Evolutionary conservation across 192 early-diverging fungal genomes (phyloP).

Genomic region (Podila clonocystis): DNA sequence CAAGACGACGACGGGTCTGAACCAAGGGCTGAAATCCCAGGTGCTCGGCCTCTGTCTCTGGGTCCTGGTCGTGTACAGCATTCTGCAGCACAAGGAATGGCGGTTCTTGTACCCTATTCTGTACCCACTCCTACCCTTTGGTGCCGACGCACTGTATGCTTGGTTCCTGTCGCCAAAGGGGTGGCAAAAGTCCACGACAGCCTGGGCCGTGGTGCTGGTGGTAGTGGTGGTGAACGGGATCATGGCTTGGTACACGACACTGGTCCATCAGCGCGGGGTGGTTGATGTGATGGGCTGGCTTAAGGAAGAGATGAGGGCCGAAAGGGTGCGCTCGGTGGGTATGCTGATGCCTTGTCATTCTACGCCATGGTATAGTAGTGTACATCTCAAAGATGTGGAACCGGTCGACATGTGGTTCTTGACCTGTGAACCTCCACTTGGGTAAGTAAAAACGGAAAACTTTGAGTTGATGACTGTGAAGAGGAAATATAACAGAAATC

Average conservation of each 20-base stretch:
- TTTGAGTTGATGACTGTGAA: not conserved
- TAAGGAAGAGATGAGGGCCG: conserved; percentile 53
- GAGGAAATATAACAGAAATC: not conserved
- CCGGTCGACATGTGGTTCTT: conserved; percentile 77
- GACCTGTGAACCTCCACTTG: conserved; percentile 91
- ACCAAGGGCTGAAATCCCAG: conserved; percentile 17
- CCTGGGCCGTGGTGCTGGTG: conserved; percentile 30
- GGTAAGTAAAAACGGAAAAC: conserved; percentile 31
- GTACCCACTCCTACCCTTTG: conserved; percentile 70
- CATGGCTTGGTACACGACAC: conserved; percentile 74
- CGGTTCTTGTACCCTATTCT: conserved; percentile 90
- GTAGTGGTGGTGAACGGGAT: conserved; percentile 75
- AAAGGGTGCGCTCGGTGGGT: conserved; percentile 56
- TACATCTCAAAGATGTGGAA: conserved; percentile 67
- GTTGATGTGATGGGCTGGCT: conserved; percentile 86
- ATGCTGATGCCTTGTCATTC: conserved; percentile 99
- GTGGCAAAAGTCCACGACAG: conserved; percentile 12
- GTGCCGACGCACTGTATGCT: conserved; percentile 47
- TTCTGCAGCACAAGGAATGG: conserved; percentile 93
- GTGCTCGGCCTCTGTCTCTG: conserved; percentile 55
- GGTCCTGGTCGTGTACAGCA: conserved; percentile 73
- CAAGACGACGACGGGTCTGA: conserved; percentile 14
- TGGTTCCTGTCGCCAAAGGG: conserved; percentile 7
- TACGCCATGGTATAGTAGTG: conserved; percentile 89
- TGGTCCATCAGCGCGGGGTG: conserved; percentile 93